These are phyloP conservation scores for Hamamelis virginiana DNA, from an alignment of 164 flowering plant genomes.

Conservation along the genomic window DNA sequence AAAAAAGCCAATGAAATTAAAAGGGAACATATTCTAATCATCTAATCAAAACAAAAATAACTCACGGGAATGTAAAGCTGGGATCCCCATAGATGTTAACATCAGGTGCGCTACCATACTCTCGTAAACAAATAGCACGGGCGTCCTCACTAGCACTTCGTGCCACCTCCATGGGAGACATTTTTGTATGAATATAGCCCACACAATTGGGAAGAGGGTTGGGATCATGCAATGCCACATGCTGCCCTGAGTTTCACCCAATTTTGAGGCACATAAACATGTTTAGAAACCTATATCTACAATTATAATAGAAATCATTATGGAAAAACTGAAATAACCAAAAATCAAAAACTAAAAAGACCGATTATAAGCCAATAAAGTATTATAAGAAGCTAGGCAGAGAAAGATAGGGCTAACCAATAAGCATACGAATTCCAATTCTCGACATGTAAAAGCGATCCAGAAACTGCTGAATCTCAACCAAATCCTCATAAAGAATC, in stretches of 20 bases:
- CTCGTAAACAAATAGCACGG: constrained; percentile 66
- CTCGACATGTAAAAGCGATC: constrained; percentile 98
- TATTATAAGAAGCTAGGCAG: neutral
- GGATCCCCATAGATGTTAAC: constrained; percentile 85
- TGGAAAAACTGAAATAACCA: neutral
- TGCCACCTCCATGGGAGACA: constrained; percentile 88
- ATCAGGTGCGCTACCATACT: constrained; percentile 90
- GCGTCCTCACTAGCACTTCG: constrained; percentile 88
- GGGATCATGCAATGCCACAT: constrained; percentile 92
- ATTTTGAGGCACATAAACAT: constrained; percentile 11
- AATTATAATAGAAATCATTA: neutral
- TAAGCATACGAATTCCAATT: constrained; percentile 97
- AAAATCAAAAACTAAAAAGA: too few species aligned
- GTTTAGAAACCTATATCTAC: neutral
- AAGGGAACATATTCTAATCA: neutral
- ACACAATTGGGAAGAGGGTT: constrained; percentile 75
- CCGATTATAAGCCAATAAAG: neutral
- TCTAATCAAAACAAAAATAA: constrained; percentile 6
- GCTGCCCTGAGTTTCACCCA: constrained; percentile 73
- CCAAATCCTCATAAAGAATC: constrained; percentile 44
- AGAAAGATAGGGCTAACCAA: constrained; percentile 51
- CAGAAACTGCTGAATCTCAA: constrained; percentile 86
- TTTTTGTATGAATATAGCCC: constrained; percentile 81
- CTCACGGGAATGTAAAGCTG: constrained; percentile 85
- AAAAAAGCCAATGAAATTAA: neutral